phyloP scores from a whole-genome alignment of 139 green algal species.

The Helicosporidium sp. region DNA sequence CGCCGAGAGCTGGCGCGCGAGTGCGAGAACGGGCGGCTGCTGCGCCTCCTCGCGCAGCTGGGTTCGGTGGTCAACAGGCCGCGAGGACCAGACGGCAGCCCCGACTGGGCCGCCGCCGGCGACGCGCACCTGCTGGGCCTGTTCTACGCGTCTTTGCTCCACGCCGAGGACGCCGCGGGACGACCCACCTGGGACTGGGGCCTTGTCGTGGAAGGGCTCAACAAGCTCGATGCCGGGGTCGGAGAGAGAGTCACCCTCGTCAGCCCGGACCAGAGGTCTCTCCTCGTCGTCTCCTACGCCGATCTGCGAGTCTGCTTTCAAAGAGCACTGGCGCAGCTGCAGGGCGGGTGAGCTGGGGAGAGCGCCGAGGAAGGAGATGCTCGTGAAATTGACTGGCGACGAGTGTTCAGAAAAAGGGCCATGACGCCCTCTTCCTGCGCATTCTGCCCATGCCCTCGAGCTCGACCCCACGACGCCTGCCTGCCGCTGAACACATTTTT shows the following conservation, averaged over 20 bases:
- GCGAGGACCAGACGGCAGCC: constrained; percentile 29
- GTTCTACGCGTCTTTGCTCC: constrained; percentile 81
- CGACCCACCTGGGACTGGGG: constrained; percentile 67
- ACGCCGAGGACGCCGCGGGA: constrained; percentile 49
- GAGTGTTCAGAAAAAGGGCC: no score
- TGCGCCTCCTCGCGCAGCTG: constrained; percentile 66
- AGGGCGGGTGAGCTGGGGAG: no score
- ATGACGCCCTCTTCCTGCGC: no score
- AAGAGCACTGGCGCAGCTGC: constrained; percentile 33
- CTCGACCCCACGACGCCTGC: no score
- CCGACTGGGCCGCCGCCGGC: constrained; percentile 37
- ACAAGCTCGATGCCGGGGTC: constrained; percentile 70
- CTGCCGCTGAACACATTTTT: no score
- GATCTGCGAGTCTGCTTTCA: constrained; percentile 59
- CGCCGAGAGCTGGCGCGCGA: constrained; percentile 54
- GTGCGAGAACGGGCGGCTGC: constrained; percentile 67
- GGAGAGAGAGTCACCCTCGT: constrained; percentile 51
- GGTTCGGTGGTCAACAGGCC: constrained; percentile 52
- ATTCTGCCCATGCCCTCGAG: no score
- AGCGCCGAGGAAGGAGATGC: no score
- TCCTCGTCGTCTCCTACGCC: constrained; percentile 75
- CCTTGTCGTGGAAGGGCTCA: constrained; percentile 61
- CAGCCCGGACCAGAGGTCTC: constrained; percentile 55
- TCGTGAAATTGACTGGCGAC: no score
- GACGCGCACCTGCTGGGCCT: constrained; percentile 69